phyloP scores from a whole-genome alignment of 2,329 filamentous ascomycete genomes.

The Laburnicola sp. region DNA sequence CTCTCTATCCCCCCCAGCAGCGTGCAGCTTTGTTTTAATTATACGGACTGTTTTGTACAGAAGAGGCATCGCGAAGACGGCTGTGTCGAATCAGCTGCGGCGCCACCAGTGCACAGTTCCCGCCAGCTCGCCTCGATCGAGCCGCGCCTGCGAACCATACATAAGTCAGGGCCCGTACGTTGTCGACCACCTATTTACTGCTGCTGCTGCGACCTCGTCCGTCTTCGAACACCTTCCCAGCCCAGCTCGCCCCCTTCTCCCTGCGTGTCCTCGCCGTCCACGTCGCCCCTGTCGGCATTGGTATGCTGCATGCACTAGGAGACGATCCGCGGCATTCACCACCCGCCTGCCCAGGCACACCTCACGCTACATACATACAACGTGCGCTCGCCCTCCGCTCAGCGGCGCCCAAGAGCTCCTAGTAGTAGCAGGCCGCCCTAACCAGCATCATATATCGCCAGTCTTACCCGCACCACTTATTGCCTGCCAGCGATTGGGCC shows the following conservation, averaged over 20 bases:
- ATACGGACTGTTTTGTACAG: conserved; percentile 17
- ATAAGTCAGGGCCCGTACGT: no score
- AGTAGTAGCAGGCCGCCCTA: conserved; percentile 23
- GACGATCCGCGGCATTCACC: conserved; percentile 19
- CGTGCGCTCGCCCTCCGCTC: no score
- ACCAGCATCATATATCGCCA: conserved; percentile 28
- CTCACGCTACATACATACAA: no score
- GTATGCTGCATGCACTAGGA: no score
- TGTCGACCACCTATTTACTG: conserved; percentile 12
- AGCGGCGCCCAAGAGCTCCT: conserved; percentile 9
- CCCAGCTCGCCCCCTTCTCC: no score
- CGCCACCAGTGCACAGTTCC: conserved; percentile 9
- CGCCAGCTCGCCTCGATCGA: conserved; percentile 18
- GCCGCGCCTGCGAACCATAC: conserved; percentile 13
- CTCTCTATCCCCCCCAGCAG: conserved; percentile 18
- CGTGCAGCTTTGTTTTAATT: conserved; percentile 16
- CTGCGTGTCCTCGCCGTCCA: no score
- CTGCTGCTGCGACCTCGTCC: conserved; percentile 12
- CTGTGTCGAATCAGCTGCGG: conserved; percentile 6
- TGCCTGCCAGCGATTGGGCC: not conserved
- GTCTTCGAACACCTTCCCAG: no score
- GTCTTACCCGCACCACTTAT: conserved; percentile 23
- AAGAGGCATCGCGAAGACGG: conserved; percentile 14
- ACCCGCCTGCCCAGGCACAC: conserved; percentile 20
- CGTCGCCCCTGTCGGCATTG: no score